A percentile compares a stretch with the other conserved stretches of the same genome.
phyloP scores from a whole-genome alignment of 2,329 filamentous ascomycete genomes.

The Chaetomium olivaceum region DNA sequence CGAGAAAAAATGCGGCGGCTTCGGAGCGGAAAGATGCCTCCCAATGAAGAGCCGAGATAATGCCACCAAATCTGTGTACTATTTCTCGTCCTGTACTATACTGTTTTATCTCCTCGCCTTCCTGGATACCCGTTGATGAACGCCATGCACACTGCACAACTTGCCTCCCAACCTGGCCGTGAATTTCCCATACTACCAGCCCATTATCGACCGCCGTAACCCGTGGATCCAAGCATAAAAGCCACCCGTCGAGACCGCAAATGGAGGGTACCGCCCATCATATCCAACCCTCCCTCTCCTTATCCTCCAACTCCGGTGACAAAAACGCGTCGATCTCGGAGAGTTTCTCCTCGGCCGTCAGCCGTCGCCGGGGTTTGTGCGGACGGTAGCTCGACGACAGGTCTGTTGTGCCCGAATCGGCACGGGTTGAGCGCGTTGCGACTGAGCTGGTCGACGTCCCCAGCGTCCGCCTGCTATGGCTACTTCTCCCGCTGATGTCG shows the following conservation, averaged over 20 bases:
- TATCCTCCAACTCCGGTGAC: not conserved
- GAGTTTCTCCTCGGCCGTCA: constrained; percentile 28
- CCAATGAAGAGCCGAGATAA: not conserved
- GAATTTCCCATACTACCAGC: not conserved
- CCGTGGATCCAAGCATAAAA: not conserved
- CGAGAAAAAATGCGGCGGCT: not conserved
- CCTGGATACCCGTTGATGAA: not conserved
- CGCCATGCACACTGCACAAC: not conserved
- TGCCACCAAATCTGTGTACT: not conserved
- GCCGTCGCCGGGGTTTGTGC: not conserved
- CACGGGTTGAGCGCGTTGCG: not conserved
- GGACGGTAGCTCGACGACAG: not conserved
- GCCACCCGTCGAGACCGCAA: not conserved
- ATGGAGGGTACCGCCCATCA: not conserved
- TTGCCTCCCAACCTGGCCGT: not conserved
- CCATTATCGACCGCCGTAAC: not conserved
- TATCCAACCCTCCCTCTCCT: not conserved
- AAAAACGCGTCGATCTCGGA: constrained; percentile 27
- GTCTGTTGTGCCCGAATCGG: not conserved
- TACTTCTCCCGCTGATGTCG: constrained; percentile 3
- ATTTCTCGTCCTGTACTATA: not conserved
- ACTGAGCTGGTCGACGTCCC: constrained; percentile 11
- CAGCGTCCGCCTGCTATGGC: constrained; percentile 5
- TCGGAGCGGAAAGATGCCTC: not conserved
- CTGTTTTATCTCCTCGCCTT: not conserved